Conservation (phyloP, 2,329 filamentous ascomycete genomes). For the Ophiostoma piceae region DNA sequence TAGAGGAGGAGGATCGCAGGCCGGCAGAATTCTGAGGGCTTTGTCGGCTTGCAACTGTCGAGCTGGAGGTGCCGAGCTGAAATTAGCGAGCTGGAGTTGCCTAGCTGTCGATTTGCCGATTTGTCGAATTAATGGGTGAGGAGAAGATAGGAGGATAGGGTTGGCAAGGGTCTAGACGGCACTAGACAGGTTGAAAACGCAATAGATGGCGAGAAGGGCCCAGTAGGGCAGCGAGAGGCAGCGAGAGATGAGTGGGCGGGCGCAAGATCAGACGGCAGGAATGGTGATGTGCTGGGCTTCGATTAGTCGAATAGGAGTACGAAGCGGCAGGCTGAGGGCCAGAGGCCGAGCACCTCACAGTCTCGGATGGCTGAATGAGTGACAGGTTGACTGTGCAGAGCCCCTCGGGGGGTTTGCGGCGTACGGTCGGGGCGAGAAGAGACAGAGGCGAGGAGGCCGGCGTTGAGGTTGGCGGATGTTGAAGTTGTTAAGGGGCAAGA, state of each 20-base stretch:
- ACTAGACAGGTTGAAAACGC: neutral
- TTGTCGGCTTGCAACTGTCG: neutral
- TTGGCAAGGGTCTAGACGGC: neutral
- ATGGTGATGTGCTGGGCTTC: neutral
- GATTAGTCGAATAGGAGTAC: neutral
- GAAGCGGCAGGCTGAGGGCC: conserved; percentile 2
- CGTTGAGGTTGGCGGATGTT: neutral
- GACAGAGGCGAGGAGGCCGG: neutral
- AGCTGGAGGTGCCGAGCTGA: too few species aligned
- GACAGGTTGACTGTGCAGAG: neutral
- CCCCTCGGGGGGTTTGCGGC: conserved; percentile 9
- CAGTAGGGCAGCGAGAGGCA: neutral
- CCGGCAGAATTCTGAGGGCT: neutral
- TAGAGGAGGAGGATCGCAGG: neutral
- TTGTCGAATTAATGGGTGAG: neutral
- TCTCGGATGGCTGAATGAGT: neutral
- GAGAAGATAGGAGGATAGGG: neutral
- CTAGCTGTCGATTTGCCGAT: too few species aligned
- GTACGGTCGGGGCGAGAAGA: neutral
- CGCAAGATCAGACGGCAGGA: neutral
- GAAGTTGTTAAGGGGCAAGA: conserved; percentile 3
- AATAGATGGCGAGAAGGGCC: neutral
- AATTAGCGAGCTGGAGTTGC: too few species aligned
- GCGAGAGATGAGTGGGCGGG: neutral
- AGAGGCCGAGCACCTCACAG: neutral